Evolutionary conservation across 768 basidiomycete genomes (phyloP), one percentile per base, ranked within the genome.

Genomic region (Boletus subparvulus): DNA sequence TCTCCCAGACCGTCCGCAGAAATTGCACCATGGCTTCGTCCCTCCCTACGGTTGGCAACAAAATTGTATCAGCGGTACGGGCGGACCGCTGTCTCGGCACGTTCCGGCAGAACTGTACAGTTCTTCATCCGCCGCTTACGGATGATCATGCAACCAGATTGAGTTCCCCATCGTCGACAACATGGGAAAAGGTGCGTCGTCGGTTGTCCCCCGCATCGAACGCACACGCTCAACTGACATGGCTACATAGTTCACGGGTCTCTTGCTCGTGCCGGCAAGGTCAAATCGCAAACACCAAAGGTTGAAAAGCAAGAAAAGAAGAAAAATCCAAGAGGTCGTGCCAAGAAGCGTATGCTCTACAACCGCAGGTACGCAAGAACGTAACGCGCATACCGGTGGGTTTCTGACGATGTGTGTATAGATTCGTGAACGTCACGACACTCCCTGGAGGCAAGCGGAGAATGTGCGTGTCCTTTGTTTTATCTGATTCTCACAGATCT

Each of bases 271-370:
- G 94, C 94, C 74, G 95, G 95, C 76, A 98, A 98, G 86, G 96
- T 98, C 83, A 97, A 94, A 81, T 92, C 91, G 67, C 93, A 95
- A 80, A 92, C 89, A 70, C 95, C 95, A 70, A 98, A 98, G 80
- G 96, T 97, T 72, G 96, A 97, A 71, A 86, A 88, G 76, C 93
- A 96, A 81, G 96, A 98, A 82, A 98, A 97, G 89, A 94, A 94
- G 89, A 98, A 98, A 87, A 86, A 79, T 39, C 93, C 93, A 55
- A 96, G 90, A 79, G 96, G 96, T 61, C 93, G 96, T 73, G 96
- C 96, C 61, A 97, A 96, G 89, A 98, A 98, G 84, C 83, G 92
- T 62, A 79, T 92, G 65, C 78, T 93, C 61, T 96, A 95, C 84
- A 95, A 95, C 81, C 87, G 92, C 72, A 85, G 91, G 88, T 92